Percentiles rank a stretch among this genome's conserved stretches.
phyloP scores from a whole-genome alignment of 2,329 filamentous ascomycete genomes.

The Colletotrichum sp. region DNA sequence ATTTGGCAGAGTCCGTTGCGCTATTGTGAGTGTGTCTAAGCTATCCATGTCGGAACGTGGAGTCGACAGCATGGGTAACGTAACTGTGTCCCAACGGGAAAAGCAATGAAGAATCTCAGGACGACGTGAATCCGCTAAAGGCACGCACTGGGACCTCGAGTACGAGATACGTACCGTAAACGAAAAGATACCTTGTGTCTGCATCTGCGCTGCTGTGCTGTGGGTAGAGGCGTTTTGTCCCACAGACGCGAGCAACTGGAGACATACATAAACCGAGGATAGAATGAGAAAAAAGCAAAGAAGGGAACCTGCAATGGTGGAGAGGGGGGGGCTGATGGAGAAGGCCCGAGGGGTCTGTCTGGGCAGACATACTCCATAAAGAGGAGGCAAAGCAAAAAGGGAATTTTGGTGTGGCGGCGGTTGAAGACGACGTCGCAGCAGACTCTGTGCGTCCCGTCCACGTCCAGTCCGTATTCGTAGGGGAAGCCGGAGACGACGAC shows the following conservation, averaged over 20 bases:
- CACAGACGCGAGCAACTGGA: background rate
- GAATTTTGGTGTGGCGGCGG: background rate
- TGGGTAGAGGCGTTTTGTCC: background rate
- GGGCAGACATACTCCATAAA: background rate
- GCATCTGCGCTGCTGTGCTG: background rate
- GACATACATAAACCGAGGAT: background rate
- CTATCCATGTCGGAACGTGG: constrained; percentile 17
- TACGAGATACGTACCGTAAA: background rate
- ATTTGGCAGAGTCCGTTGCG: background rate
- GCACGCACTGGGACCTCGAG: background rate
- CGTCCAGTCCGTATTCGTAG: background rate
- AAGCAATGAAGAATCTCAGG: constrained; percentile 9
- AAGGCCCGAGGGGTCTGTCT: background rate
- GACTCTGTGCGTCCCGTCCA: background rate
- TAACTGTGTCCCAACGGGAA: constrained; percentile 4
- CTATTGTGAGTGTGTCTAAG: background rate
- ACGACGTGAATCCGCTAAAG: background rate
- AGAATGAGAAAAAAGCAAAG: background rate
- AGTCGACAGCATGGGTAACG: constrained; percentile 5
- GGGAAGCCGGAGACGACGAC: background rate
- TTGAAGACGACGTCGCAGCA: background rate
- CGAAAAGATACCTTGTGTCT: background rate
- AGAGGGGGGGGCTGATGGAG: background rate
- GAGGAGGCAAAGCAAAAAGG: background rate
- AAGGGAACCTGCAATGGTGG: background rate